Evolutionary conservation across 306 rosid genomes (phyloP).

Genomic region (Abrus precatorius): DNA sequence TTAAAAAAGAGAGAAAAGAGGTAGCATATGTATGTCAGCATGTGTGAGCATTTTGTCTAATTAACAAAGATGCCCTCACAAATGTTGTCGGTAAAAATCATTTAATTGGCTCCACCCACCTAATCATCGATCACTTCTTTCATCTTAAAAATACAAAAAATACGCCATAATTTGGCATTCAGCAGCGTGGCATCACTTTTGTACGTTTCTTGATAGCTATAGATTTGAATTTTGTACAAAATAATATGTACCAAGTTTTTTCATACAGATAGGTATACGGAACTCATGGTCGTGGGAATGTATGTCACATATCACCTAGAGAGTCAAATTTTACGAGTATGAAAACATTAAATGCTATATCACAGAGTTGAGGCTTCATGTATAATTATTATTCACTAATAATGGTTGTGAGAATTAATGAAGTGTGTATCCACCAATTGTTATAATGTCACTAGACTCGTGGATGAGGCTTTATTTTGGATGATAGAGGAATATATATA

Average conservation of each 20-base stretch:
- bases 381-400: background rate
- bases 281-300: background rate
- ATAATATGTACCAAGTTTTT: constrained; percentile 15
- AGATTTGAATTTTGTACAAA: constrained; percentile 16
- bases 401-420: no score
- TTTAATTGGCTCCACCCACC: background rate
- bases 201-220: constrained; percentile 16
- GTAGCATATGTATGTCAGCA: background rate
- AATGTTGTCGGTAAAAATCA: constrained; percentile 47
- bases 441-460: no score
- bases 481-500: no score
- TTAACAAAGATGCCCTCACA: constrained; percentile 31
- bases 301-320: constrained; percentile 18
- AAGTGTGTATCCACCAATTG: no score
- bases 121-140: background rate
- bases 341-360: constrained; percentile 33
- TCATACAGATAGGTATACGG: constrained; percentile 3
- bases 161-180: constrained; percentile 15
- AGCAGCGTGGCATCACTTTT: constrained; percentile 27
- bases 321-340: constrained; percentile 22
- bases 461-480: no score
- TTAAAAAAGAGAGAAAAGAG: background rate
- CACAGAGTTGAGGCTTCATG: background rate
- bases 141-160: constrained; percentile 26
- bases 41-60: constrained; percentile 29